Percentiles rank a stretch among this genome's conserved stretches.
Conservation (phyloP, 139 green algal genomes). For the Volvox reticuliferus region DNA sequence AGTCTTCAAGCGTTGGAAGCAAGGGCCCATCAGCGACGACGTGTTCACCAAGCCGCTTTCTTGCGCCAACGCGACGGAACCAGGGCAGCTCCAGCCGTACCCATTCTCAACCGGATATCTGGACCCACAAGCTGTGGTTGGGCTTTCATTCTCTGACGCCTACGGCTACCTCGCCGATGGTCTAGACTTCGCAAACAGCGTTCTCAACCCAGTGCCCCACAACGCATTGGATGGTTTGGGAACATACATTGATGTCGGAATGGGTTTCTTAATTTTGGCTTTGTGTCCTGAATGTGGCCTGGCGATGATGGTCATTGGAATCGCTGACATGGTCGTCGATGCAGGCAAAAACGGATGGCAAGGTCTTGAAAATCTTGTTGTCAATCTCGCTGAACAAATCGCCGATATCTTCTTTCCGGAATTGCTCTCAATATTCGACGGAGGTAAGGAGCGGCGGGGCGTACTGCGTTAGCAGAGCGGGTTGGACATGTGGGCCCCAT, state of each 20-base stretch:
- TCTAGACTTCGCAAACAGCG: not conserved
- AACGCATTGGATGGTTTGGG: not conserved
- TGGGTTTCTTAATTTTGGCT: not conserved
- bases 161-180: not conserved
- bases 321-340: not conserved
- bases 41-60: not conserved
- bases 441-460: too few species aligned
- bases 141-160: not conserved
- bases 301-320: not conserved
- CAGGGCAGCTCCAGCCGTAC: not conserved
- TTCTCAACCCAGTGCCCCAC: not conserved
- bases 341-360: too few species aligned
- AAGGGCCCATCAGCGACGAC: not conserved
- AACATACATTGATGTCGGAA: not conserved
- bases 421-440: too few species aligned
- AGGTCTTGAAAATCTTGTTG: too few species aligned
- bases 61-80: not conserved
- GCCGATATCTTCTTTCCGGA: too few species aligned
- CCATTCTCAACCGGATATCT: not conserved
- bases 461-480: too few species aligned
- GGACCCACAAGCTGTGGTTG: not conserved
- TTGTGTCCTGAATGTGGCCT: not conserved
- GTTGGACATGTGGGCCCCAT: too few species aligned
- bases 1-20: not conserved
- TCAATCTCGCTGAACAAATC: too few species aligned